Evolutionary conservation across 768 basidiomycete species (phyloP), one percentile per base, ranked within the genome.

Genomic region (Coprinopsis strossmayeri): DNA sequence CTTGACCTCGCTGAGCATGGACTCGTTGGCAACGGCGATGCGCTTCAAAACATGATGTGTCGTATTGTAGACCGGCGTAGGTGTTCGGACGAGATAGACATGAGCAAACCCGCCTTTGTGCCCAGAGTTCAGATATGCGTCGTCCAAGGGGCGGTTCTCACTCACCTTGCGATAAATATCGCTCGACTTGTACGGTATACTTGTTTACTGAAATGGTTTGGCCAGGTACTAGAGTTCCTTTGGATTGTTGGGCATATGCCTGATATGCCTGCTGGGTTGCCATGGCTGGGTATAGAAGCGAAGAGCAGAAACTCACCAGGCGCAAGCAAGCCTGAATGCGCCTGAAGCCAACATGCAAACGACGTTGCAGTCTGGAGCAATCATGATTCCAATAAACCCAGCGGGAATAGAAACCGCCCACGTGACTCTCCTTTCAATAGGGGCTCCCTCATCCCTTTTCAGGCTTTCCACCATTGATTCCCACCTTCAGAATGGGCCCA

Each of bases 41-140:
- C 94, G 82, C 67, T 99, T 99, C 55, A 99, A 80, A 57, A 98
- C 96, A 76, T 99, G 96, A 58, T 87, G 88, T 18, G 87, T 91
- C 26, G 91, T 93, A 58, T 87, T 90, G 64, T 87, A 87, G 38
- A 99, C 87, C 2, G 92, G 91, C 27, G 79, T 74, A 13, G 85
- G 76, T 3, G 94, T 93, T 51, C 82, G 74, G 42, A 97, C 94
- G 52, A 99, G 82, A 68, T 99, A 99, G 34, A 99, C 95, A 69
- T 97, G 90, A 5, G 96, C 94, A 65, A 96, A 99, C 15, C 96
- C 96, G 68, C 96, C 93, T 96, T n/a, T n/a, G n/a, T n/a, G n/a
- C n/a, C n/a, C n/a, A n/a, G n/a, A n/a, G n/a, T n/a, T n/a, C n/a
- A n/a, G n/a, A n/a, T n/a, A n/a, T n/a, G n/a, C n/a, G n/a, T n/a